A percentile compares a stretch with the other conserved stretches of the same genome.
Conservation (phyloP, 2,329 filamentous ascomycete species). For the Penicillium sp. region DNA sequence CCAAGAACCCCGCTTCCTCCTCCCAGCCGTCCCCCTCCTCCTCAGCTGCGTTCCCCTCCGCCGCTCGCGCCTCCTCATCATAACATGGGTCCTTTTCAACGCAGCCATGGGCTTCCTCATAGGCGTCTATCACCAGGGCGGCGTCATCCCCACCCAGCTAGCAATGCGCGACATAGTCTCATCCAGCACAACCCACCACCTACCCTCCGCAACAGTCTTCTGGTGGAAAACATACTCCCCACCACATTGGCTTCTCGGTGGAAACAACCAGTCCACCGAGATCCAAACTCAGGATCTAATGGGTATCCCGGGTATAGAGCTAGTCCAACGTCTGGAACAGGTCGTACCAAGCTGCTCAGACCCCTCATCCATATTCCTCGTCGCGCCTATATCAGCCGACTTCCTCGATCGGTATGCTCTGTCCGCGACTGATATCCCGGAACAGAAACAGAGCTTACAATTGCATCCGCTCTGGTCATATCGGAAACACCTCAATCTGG, state of each 20-base stretch:
- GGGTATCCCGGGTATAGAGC: conserved; percentile 43
- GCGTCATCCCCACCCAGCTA: conserved; percentile 49
- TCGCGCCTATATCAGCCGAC: conserved; percentile 45
- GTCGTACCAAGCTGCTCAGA: conserved; percentile 31
- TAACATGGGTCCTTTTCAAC: conserved; percentile 50
- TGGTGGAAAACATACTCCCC: conserved; percentile 57
- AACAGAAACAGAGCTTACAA: conserved; percentile 25
- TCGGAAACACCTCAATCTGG: conserved; percentile 48
- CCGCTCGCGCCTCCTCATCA: conserved; percentile 41
- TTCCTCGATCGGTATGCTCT: conserved; percentile 41
- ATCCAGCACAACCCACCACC: conserved; percentile 20
- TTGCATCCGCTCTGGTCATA: conserved; percentile 45
- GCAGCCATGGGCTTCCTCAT: conserved; percentile 47
- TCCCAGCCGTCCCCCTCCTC: conserved; percentile 51
- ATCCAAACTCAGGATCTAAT: conserved; percentile 48
- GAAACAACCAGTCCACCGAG: conserved; percentile 28
- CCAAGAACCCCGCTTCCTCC: conserved; percentile 52
- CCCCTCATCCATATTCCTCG: conserved; percentile 38
- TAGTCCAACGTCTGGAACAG: conserved; percentile 40
- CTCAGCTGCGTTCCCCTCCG: conserved; percentile 48
- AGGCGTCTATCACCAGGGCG: conserved; percentile 54
- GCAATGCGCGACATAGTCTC: conserved; percentile 42
- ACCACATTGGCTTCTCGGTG: conserved; percentile 50
- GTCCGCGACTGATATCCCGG: conserved; percentile 1
- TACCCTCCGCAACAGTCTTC: conserved; percentile 39